Percentiles rank a stretch among this genome's conserved stretches.
These are phyloP conservation scores for Melaleuca quinquenervia DNA, from an alignment of 345 rosid species.

Conservation along the genomic window DNA sequence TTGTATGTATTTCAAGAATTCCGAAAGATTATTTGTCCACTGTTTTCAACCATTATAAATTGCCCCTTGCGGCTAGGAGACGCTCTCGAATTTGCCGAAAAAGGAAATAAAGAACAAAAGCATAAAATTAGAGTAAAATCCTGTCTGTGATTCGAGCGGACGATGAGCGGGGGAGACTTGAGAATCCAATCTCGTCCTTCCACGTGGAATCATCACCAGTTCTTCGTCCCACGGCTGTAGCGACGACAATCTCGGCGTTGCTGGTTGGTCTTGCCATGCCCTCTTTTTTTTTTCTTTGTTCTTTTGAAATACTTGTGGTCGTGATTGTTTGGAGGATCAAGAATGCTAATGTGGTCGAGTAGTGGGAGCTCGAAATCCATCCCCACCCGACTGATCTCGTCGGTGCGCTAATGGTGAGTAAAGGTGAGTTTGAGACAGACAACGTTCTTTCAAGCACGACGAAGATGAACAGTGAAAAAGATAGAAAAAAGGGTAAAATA, in stretches of 20 bases:
- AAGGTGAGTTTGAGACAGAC: background rate
- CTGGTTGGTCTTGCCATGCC: slow-evolving; percentile 5
- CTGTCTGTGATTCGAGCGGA: background rate
- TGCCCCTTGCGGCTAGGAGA: background rate
- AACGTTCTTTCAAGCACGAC: background rate
- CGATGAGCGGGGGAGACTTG: slow-evolving; percentile 20
- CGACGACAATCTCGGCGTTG: slow-evolving; percentile 14
- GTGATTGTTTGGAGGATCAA: slow-evolving; percentile 21
- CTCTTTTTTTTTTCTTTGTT: background rate
- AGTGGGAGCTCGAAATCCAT: slow-evolving; percentile 63
- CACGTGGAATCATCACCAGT: slow-evolving; percentile 42
- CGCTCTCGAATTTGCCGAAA: background rate
- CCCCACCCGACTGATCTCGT: slow-evolving; percentile 37
- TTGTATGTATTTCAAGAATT: background rate
- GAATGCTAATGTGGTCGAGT: slow-evolving; percentile 45
- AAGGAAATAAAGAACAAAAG: rapidly evolving
- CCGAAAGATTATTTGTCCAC: background rate
- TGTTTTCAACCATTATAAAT: background rate
- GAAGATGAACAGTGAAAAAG: background rate
- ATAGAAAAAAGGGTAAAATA: no score
- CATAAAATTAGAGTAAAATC: rapidly evolving
- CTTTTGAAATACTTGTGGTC: background rate
- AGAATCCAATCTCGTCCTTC: slow-evolving; percentile 38
- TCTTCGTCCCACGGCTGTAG: slow-evolving; percentile 18
- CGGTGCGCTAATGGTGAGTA: background rate